Base-by-base conservation (phyloP, 306 rosid genomes). In the Elaeagnus macrophylla region DNA sequence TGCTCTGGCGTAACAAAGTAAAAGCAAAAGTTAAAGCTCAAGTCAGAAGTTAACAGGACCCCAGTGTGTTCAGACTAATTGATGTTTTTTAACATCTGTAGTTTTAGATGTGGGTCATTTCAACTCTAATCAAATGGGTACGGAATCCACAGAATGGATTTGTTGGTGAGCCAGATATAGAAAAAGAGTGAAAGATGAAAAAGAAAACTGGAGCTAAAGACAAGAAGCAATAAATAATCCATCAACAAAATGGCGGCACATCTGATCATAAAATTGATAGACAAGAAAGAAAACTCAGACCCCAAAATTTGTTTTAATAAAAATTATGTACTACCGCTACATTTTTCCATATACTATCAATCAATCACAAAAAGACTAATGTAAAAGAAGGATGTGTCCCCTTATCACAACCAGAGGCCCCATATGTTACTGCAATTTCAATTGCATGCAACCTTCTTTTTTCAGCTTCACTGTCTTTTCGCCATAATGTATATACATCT, bases 201-300 rank as follows among this genome's bases (percentile, higher is more conserved):
- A 44, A 15, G 42, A 48, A 41, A 15, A 44, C 62, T 25, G 0
- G 4, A 39, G 50, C 38, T 18, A 36, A 37, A 19, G 58, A 37
- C 53, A 45, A 56, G 50, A 66, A 60, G 60, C 55, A 76, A 72
- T 48, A 45, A 66, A 51, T 14, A 49, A 63, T 67, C 32, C 67
- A 78, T 64, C 74, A 57, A 67, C 75, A 73, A 87, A 80, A 79
- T 70, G 99, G 99, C 99, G 96, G 96, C 99, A 81, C 83, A 80
- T 66, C 53, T 61, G 75, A 91, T 87, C 89, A 78, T 71, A 80
- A 25, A 83, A 79, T 67, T 66, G 79, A 77, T 17, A 18, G 62
- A 59, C 16, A 56, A 47, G 39, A 14, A 45, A 45, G 8, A 47
- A 61, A 54, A 12, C 41, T 15, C 38, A 8, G 20, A 57, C 11